Conservation (phyloP, 768 basidiomycete genomes). For the Lentinula raphanica region DNA sequence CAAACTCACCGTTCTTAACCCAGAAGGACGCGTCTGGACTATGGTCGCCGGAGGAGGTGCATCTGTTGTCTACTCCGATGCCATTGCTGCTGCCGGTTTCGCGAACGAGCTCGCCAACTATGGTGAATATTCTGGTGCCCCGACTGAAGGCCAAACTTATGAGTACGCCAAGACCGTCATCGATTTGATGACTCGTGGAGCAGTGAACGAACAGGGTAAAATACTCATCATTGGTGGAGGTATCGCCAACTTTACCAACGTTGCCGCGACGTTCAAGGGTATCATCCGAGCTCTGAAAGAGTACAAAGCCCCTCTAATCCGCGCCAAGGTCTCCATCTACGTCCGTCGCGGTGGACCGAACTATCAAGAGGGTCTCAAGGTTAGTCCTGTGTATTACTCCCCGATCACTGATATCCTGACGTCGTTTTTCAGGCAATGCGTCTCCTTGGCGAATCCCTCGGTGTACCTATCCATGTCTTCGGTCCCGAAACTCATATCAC, state of each 20-base stretch:
- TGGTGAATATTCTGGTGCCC: conserved; percentile 98
- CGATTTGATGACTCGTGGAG: conserved; percentile 91
- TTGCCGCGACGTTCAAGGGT: conserved; percentile 80
- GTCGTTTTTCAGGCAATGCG: conserved; percentile 65
- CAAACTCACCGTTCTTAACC: conserved; percentile 94
- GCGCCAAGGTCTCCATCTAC: conserved; percentile 87
- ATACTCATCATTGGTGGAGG: conserved; percentile 99
- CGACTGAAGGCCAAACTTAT: conserved; percentile 96
- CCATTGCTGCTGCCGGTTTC: conserved; percentile 68
- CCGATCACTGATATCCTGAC: not conserved
- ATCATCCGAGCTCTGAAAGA: conserved; percentile 97
- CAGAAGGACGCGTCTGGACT: conserved; percentile 96
- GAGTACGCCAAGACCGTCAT: conserved; percentile 99
- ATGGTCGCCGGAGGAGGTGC: conserved; percentile 99
- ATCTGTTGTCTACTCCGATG: conserved; percentile 65
- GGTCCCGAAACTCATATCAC: conserved; percentile 99
- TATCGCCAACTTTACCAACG: conserved; percentile 99
- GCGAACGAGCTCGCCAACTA: conserved; percentile 99
- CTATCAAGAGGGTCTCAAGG: conserved; percentile 75
- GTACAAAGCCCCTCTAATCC: conserved; percentile 79
- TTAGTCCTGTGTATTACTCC: not conserved
- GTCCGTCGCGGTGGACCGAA: conserved; percentile 98
- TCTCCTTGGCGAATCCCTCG: conserved; percentile 92
- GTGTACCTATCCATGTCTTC: conserved; percentile 94
- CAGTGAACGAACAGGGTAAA: conserved; percentile 81